Evolutionary conservation across 192 early-diverging fungal species (phyloP).

Genomic region (Coemansia pectinata): DNA sequence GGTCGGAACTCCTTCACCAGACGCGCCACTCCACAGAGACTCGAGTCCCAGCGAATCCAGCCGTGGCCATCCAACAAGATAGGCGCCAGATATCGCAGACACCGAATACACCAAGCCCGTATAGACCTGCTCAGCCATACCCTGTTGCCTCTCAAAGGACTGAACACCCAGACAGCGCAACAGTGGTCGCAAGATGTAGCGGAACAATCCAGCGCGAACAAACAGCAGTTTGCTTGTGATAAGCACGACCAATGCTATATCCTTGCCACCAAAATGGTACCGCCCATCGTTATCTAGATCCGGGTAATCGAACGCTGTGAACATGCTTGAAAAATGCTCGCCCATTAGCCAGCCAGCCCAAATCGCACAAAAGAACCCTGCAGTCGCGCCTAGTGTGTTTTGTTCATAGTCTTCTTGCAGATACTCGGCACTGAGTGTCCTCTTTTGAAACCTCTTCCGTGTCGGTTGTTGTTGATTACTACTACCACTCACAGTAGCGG

Average conservation of each 20-base stretch:
- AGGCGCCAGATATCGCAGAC: neutral
- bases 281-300: constrained; percentile 4
- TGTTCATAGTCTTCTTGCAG: constrained; percentile 39
- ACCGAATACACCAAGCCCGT: neutral
- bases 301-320: constrained; percentile 15
- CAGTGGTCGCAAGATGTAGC: constrained; percentile 27
- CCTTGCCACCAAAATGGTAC: constrained; percentile 25
- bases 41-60: neutral
- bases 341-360: constrained; percentile 37
- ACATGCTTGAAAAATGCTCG: constrained; percentile 19
- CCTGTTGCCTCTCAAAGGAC: constrained; percentile 9
- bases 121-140: neutral
- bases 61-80: constrained; percentile 7
- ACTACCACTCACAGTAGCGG: neutral
- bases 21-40: neutral
- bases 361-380: constrained; percentile 44
- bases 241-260: constrained; percentile 18
- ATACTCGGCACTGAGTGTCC: constrained; percentile 16
- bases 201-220: constrained; percentile 16
- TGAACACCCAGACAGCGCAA: neutral
- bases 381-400: constrained; percentile 28
- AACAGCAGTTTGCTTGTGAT: constrained; percentile 30
- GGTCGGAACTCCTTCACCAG: neutral
- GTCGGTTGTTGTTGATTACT: neutral
- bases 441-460: constrained; percentile 17